Base-by-base conservation (phyloP, 768 basidiomycete species). In the Agaricus blazei region DNA sequence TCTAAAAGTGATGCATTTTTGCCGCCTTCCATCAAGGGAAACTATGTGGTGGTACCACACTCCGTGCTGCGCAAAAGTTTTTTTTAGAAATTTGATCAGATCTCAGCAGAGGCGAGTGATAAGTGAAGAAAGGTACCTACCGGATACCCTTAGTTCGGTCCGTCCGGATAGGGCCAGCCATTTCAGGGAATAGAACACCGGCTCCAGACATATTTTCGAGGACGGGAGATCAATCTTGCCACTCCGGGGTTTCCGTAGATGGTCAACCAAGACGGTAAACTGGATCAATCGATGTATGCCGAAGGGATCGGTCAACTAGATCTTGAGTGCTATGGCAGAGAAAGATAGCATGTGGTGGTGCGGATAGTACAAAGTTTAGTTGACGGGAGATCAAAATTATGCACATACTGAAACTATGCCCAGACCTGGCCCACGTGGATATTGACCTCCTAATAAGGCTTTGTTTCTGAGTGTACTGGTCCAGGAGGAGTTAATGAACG, bases 41-140 rank as follows among this genome's bases (percentile, higher is more conserved):
- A 83, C 65, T 48, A 92, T 71, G 76, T 19, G 19, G 87, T 86
- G 0, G 80, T 84, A 42, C 87, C 88, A 57, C 85, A 80, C 72
- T 92, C 89, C 0, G 89, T 92, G 67, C 82, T 88, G 12, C 89
- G 90, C 64, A 90, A 91, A 8, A 87, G 73, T 64, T 89, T 91
- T 84, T 88, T 36, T 54, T 44, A 36, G 28, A 15, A n/a, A 36
- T 7, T 29, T 48, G 12, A 54, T 48, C 46, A 48, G 53, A 41
- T 34, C 12, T 24, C 36, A 41, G 34, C 9, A 31, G 19, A 31
- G 4, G 31, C 48, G 27, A 48, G 12, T 29, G 37, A 34, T 31
- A 37, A 48, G 37, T 37, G 37, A 54, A 28, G 12, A 48, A 41
- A 41, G 31, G 9, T 24, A 48, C 79, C 63, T 67, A 87, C 19